Conservation (phyloP, 2,329 filamentous ascomycete species). For the Raffaelea albimanens region DNA sequence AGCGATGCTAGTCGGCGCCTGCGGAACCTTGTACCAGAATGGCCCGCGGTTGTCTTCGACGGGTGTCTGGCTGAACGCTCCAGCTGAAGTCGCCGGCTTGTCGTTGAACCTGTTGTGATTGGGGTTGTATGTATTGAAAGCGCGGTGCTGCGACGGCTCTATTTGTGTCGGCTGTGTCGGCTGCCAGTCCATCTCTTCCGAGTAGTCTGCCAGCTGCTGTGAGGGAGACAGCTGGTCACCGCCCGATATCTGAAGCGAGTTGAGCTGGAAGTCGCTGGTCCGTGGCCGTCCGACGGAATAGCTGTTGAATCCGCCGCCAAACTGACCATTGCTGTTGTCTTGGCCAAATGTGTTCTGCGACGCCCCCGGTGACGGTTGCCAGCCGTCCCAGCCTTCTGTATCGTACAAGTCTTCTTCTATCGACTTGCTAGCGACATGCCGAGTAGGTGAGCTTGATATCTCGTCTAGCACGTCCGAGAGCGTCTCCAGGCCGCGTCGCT, state of each 20-base stretch:
- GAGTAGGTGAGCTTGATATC: constrained; percentile 22
- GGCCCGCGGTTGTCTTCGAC: constrained; percentile 36
- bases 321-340: too few relatives aligned
- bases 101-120: constrained; percentile 15
- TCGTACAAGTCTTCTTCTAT: not conserved
- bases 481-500: constrained; percentile 18
- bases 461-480: constrained; percentile 40
- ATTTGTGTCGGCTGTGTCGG: constrained; percentile 37
- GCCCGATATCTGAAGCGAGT: not conserved
- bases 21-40: constrained; percentile 63
- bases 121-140: constrained; percentile 38
- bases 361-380: not conserved
- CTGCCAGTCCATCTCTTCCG: constrained; percentile 66
- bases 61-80: constrained; percentile 36
- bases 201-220: constrained; percentile 18
- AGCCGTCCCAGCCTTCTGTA: constrained; percentile 6
- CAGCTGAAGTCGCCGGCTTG: constrained; percentile 27
- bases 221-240: not conserved
- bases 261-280: constrained; percentile 6
- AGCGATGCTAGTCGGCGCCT: constrained; percentile 58
- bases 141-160: constrained; percentile 39
- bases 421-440: not conserved
- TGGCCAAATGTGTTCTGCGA: not conserved
- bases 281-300: not conserved
- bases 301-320: not conserved